phyloP scores from a whole-genome alignment of 495 filamentous ascomycete genomes.

The Penicillium bialowiezense region DNA sequence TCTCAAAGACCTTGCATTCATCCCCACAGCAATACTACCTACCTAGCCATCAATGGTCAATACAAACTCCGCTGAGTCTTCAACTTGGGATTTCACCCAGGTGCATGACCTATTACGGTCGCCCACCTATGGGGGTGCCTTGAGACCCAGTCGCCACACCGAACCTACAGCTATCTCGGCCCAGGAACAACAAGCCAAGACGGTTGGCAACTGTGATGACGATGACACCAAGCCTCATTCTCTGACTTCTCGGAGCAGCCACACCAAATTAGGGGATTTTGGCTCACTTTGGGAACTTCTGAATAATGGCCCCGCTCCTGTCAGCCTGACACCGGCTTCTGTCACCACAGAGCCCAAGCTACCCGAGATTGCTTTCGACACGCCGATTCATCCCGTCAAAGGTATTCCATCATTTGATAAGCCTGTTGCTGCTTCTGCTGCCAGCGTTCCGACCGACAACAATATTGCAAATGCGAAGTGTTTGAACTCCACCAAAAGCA shows the following conservation, averaged over 20 bases:
- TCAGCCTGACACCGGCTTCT: neutral
- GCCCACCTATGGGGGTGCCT: conserved; percentile 23
- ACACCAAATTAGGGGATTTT: conserved; percentile 37
- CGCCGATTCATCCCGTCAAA: conserved; percentile 17
- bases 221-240: neutral
- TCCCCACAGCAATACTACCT: neutral
- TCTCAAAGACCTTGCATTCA: neutral
- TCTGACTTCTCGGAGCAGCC: conserved; percentile 2
- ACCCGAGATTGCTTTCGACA: conserved; percentile 7
- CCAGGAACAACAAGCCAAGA: conserved; percentile 3
- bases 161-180: conserved; percentile 1
- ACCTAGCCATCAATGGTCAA: conserved; percentile 18
- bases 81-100: conserved; percentile 48
- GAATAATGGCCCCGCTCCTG: conserved; percentile 6
- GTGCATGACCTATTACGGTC: conserved; percentile 48
- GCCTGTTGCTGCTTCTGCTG: neutral
- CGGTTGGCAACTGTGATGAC: conserved; percentile 4
- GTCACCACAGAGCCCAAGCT: neutral
- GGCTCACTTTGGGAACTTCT: conserved; percentile 36
- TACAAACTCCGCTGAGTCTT: conserved; percentile 16
- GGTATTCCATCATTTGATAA: neutral
- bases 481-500: neutral
- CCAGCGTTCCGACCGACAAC: neutral
- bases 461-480: neutral
- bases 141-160: conserved; percentile 10